phyloP scores from a whole-genome alignment of 352 stramenopile genomes.

The Globisporangium spinosum region DNA sequence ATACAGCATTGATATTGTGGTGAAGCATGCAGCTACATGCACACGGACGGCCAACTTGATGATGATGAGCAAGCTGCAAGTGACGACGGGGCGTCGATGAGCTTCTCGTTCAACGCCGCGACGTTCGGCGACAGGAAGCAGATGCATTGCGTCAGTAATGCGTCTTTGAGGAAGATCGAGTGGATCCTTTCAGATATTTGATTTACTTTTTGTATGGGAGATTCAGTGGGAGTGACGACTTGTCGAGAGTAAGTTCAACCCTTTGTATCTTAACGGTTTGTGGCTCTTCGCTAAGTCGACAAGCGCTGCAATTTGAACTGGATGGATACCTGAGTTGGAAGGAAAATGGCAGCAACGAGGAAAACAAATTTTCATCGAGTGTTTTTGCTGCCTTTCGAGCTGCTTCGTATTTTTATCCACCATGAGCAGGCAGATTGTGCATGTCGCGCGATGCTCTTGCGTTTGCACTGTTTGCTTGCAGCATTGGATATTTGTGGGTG shows the following conservation, averaged over 20 bases:
- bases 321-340: not conserved
- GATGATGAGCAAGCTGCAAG: not conserved
- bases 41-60: not conserved
- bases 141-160: not conserved
- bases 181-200: not conserved
- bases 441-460: constrained; percentile 3
- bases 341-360: not conserved
- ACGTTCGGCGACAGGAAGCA: not conserved
- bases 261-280: constrained; percentile 5
- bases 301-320: not conserved
- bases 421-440: not conserved
- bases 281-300: constrained; percentile 11
- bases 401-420: not conserved
- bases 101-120: not conserved
- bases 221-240: not conserved
- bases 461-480: constrained; percentile 4
- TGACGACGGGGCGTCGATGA: not conserved
- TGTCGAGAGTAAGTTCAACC: constrained; percentile 7
- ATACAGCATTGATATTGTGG: not conserved
- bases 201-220: not conserved
- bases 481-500: not conserved
- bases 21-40: not conserved
- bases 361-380: too few species aligned
- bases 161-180: not conserved
- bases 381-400: not conserved